Base-by-base conservation (phyloP, 1,139 yeast genomes). In the Hanseniaspora gamundiae region DNA sequence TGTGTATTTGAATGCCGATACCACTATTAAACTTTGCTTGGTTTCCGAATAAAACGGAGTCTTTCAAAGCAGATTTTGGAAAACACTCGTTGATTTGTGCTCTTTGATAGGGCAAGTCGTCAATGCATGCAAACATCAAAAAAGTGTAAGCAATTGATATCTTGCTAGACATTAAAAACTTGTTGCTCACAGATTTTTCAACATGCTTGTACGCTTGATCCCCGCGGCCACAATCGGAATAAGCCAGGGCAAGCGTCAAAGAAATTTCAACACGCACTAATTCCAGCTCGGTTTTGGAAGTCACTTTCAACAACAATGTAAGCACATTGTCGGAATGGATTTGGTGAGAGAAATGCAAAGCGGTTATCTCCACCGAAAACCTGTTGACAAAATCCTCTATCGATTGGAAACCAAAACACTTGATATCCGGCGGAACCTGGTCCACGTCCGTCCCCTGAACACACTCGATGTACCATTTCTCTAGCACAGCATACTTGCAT, bases 211-310 rank as follows among this genome's bases (percentile, higher is more conserved):
- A 68, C 0, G 74, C 56, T 1, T 60, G 59, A 43, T 66, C 66
- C 35, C 71, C 59, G 1, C 61, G 49, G 0, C 80, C 80, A 22
- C 64, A 61, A 13, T 57, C 58, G 0, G 73, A 56, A 50, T 66
- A 76, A 0, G 80, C 64, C 10, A 76, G 54, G 0, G 80, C 69
- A 1, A 75, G 57, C 0, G 52, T 41, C 19, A 45, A 48, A 1
- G 74, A 64, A 26, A 73, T 51, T 26, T 72, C 56, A 11, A 64
- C 66, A 4, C 53, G 47, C 2, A 68, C 50, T 5, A 72, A 42
- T 11, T 62, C 56, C 4, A 42, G 40, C 16, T 51, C 52, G 14
- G 42, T 45, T 19, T 39, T 44, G 20, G 29, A 47, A 7, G 43
- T 42, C 11, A 41, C 22, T 20, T 38, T 7, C 38, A 24, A 31